Percentiles rank a stretch among this genome's conserved stretches.
Conservation (phyloP, 75 land plant species). For the Chamaecyparis obtusa region DNA sequence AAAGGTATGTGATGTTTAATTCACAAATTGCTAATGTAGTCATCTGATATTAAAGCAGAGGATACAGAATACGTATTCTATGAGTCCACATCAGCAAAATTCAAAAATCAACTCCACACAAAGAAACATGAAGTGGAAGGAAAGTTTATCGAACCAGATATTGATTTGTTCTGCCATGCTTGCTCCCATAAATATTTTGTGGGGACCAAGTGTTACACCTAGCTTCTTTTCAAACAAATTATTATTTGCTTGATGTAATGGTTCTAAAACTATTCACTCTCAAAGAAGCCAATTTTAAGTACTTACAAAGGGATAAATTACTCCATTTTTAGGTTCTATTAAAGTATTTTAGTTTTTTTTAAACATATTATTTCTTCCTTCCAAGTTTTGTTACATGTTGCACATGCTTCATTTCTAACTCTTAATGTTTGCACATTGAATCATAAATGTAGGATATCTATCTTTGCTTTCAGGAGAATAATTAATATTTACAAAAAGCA, state of each 20-base stretch:
- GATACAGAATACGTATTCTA: neutral
- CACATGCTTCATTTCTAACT: neutral
- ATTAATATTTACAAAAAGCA: neutral
- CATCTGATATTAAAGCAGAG: neutral
- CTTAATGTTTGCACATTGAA: neutral
- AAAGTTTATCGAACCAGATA: neutral
- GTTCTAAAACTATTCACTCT: neutral
- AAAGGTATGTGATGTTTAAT: neutral
- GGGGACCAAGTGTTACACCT: neutral
- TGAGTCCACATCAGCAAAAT: neutral
- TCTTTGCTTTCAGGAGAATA: neutral
- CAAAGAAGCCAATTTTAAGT: neutral
- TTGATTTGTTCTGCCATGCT: neutral
- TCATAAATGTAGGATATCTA: neutral
- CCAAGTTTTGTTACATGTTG: neutral
- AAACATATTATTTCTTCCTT: neutral
- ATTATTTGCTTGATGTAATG: neutral
- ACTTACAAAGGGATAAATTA: neutral
- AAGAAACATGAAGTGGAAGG: neutral
- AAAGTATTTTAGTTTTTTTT: neutral
- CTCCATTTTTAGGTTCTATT: neutral
- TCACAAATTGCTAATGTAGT: neutral
- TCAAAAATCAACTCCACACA: neutral
- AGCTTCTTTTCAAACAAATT: no score
- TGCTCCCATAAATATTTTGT: neutral